Evolutionary conservation across 768 basidiomycete genomes (phyloP).

Genomic region (Boletus fagicola): DNA sequence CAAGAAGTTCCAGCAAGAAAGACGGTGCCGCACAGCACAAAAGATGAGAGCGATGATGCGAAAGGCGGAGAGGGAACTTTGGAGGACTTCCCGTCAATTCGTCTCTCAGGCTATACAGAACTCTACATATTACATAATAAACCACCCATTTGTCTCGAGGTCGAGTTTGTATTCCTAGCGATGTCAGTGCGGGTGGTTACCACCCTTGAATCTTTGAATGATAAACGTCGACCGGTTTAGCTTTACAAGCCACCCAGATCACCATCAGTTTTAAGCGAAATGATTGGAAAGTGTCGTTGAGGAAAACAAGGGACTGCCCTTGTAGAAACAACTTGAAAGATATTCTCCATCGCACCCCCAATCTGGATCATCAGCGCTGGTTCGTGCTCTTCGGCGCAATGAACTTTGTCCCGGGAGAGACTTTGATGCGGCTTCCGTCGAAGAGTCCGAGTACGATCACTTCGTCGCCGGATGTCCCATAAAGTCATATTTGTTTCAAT

Average conservation of each 20-base stretch:
- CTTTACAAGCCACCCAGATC: too few relatives aligned
- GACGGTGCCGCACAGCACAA: conserved; percentile 2
- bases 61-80: conserved; percentile 21
- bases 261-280: neutral
- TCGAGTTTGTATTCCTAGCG: neutral
- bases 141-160: neutral
- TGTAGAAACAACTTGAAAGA: conserved; percentile 2
- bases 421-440: neutral
- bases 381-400: neutral
- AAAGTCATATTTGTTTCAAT: neutral
- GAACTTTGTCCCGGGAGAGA: neutral
- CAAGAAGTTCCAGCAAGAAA: conserved; percentile 5
- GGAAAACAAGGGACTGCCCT: neutral
- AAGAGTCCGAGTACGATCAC: neutral
- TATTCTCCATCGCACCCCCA: neutral
- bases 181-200: neutral
- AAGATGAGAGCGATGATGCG: conserved; percentile 11
- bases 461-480: neutral
- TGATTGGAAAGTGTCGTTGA: neutral
- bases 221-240: neutral
- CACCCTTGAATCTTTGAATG: neutral
- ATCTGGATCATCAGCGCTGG: too few relatives aligned
- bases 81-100: neutral
- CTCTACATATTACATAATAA: conserved; percentile 23
- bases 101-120: neutral